Percentiles rank a stretch among this genome's conserved stretches.
Conservation (phyloP, 176 grass and related monocot genomes). For the Carex cristatella region DNA sequence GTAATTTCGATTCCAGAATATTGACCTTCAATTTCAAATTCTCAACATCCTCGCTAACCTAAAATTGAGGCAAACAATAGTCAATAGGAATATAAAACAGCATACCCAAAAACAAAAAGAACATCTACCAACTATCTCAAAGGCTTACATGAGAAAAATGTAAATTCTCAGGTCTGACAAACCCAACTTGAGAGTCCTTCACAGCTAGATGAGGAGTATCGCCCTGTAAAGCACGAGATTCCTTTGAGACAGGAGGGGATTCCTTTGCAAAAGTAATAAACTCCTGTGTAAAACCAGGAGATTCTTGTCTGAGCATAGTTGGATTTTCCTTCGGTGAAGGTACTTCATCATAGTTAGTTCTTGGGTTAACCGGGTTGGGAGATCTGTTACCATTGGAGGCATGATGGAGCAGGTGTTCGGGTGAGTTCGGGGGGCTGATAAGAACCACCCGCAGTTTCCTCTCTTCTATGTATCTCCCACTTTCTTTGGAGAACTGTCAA, state of each 20-base stretch:
- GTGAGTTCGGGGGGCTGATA: constrained; percentile 46
- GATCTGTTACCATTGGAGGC: background rate
- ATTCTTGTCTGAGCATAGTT: constrained; percentile 32
- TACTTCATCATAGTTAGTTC: constrained; percentile 13
- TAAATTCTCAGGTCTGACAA: constrained; percentile 31
- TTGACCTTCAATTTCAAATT: constrained; percentile 84
- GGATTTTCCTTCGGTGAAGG: constrained; percentile 29
- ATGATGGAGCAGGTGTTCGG: constrained; percentile 1
- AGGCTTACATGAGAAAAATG: constrained; percentile 79
- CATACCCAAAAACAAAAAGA: background rate
- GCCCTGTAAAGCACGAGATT: constrained; percentile 30
- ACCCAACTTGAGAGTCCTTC: constrained; percentile 40
- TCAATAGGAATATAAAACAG: constrained; percentile 11
- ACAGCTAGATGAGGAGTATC: constrained; percentile 36
- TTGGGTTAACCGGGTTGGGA: background rate
- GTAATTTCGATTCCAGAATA: constrained; percentile 75
- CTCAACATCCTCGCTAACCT: constrained; percentile 86
- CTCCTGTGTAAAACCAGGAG: constrained; percentile 23
- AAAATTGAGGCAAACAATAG: constrained; percentile 31
- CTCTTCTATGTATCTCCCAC: constrained; percentile 79
- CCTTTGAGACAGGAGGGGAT: constrained; percentile 19
- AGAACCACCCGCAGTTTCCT: constrained; percentile 93
- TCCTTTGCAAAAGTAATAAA: constrained; percentile 35
- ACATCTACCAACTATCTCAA: background rate
- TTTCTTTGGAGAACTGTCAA: constrained; percentile 88